phyloP scores from a whole-genome alignment of 2,329 filamentous ascomycete species.

The Ascosphaera pollenicola region DNA sequence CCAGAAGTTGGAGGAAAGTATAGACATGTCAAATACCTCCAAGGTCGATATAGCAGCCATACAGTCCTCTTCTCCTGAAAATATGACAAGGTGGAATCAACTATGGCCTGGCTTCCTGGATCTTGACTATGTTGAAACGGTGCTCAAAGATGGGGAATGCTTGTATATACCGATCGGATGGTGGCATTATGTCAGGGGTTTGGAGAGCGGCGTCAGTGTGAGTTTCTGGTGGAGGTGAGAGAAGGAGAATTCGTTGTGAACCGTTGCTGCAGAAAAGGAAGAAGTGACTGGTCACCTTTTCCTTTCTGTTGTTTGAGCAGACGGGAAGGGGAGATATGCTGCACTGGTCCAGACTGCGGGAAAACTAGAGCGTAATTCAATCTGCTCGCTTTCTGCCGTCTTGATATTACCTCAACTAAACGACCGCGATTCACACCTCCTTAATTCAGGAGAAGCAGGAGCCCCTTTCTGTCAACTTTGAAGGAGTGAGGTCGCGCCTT shows the following conservation, averaged over 20 bases:
- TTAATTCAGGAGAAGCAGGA: too few relatives aligned
- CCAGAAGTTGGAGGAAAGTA: conserved; percentile 23
- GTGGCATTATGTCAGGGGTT: conserved; percentile 90
- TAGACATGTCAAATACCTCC: conserved; percentile 90
- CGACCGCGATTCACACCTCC: too few relatives aligned
- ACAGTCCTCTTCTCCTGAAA: conserved; percentile 18
- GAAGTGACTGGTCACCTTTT: background rate
- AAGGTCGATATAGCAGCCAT: conserved; percentile 50
- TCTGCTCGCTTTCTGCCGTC: too few relatives aligned
- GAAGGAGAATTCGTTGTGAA: background rate
- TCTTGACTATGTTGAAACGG: conserved; percentile 47
- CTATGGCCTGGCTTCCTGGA: conserved; percentile 33
- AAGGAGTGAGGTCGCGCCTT: too few relatives aligned
- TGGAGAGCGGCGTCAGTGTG: conserved; percentile 78
- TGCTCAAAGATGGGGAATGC: conserved; percentile 62
- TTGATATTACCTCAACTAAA: too few relatives aligned
- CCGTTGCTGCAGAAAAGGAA: too few relatives aligned
- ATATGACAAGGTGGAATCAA: conserved; percentile 20
- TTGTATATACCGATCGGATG: conserved; percentile 82
- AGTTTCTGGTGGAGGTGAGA: conserved; percentile 80
- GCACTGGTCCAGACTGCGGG: too few relatives aligned
- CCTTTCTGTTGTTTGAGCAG: too few relatives aligned
- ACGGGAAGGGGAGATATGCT: too few relatives aligned
- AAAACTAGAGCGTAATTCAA: too few relatives aligned
- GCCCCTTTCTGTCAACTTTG: too few relatives aligned